A percentile compares a stretch with the other conserved stretches of the same genome.
Conservation (phyloP, 768 basidiomycete species). For the Leccinum rimulosum region DNA sequence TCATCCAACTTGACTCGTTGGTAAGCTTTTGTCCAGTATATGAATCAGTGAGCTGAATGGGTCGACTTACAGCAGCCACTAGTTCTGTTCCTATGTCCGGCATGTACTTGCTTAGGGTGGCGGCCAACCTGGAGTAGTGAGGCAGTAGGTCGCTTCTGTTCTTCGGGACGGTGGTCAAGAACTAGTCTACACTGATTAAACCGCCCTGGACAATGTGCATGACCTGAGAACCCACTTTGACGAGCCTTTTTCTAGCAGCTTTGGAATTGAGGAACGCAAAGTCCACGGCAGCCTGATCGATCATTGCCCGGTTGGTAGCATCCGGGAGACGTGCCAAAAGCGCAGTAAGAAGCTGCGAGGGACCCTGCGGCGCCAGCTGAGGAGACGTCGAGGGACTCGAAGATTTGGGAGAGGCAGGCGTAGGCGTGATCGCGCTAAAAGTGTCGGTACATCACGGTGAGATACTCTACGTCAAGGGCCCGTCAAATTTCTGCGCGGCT, state of each 20-base stretch:
- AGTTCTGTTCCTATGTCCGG: slow-evolving; percentile 87
- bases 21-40: slow-evolving; percentile 5
- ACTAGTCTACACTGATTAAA: slow-evolving; percentile 42
- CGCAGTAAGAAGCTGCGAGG: slow-evolving; percentile 88
- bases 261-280: slow-evolving; percentile 98
- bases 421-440: slow-evolving; percentile 53
- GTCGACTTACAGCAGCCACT: slow-evolving; percentile 64
- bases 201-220: background rate
- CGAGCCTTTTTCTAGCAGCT: slow-evolving; percentile 86
- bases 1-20: slow-evolving; percentile 73
- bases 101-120: slow-evolving; percentile 89
- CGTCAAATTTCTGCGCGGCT: slow-evolving; percentile 2
- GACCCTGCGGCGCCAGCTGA: slow-evolving; percentile 80
- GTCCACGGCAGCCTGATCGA: slow-evolving; percentile 93
- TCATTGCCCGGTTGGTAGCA: slow-evolving; percentile 83
- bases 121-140: slow-evolving; percentile 88
- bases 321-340: slow-evolving; percentile 90
- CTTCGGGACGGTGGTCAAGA: slow-evolving; percentile 80
- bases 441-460: slow-evolving; percentile 39
- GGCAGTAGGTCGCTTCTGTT: slow-evolving; percentile 88
- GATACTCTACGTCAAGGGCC: slow-evolving; percentile 18
- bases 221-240: slow-evolving; percentile 55
- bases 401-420: slow-evolving; percentile 64
- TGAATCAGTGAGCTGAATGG: background rate
- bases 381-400: slow-evolving; percentile 61